phyloP scores from a whole-genome alignment of 108 stramenopile species.

The Discostella stelligeroides region DNA sequence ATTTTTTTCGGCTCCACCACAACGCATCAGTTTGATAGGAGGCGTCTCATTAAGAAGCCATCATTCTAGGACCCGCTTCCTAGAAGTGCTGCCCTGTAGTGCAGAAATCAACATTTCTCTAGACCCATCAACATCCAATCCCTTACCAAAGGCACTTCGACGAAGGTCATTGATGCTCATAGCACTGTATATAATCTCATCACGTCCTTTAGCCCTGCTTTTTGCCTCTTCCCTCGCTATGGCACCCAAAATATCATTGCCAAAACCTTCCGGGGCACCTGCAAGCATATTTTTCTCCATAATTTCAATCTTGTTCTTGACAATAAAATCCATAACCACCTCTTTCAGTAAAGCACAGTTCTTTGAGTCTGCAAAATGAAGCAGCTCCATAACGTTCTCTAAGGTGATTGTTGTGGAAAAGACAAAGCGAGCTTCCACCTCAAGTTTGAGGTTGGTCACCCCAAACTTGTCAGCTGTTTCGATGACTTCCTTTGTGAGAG shows the following conservation, averaged over 20 bases:
- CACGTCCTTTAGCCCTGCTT: background rate
- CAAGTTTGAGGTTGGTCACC: slow-evolving; percentile 4
- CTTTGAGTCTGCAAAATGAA: background rate
- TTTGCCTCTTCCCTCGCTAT: background rate
- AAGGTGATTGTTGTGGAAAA: background rate
- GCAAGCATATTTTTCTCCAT: background rate
- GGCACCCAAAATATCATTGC: background rate
- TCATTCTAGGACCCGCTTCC: too few relatives aligned
- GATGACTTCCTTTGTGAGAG: background rate
- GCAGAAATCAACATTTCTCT: slow-evolving; percentile 2
- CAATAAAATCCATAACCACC: slow-evolving; percentile 4
- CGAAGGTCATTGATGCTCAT: background rate
- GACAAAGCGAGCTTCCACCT: slow-evolving; percentile 1
- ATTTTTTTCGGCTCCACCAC: too few relatives aligned
- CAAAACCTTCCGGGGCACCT: background rate
- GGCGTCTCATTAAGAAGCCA: too few relatives aligned
- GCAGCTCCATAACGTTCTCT: background rate
- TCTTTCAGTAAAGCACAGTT: slow-evolving; percentile 4
- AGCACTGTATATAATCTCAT: background rate
- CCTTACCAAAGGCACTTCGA: background rate
- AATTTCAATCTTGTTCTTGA: background rate
- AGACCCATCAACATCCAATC: slow-evolving; percentile 7
- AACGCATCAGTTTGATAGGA: too few relatives aligned
- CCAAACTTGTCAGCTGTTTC: background rate
- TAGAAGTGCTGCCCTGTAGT: background rate